A percentile compares a stretch with the other conserved stretches of the same genome.
Evolutionary conservation across 2,329 filamentous ascomycete genomes (phyloP).

Genomic region (Alternaria tenuissima): DNA sequence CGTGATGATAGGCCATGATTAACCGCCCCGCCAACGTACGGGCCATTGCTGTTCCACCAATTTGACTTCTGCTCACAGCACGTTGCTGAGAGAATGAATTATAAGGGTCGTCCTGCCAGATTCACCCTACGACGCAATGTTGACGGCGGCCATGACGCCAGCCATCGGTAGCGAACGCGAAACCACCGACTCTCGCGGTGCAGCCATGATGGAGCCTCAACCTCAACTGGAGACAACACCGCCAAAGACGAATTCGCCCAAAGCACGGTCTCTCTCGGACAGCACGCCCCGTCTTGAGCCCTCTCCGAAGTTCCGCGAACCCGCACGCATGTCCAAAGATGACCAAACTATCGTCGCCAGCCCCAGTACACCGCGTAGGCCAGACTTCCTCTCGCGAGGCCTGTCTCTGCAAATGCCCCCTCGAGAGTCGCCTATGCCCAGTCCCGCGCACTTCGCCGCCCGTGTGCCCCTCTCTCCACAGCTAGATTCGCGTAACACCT

Average conservation of each 20-base stretch:
- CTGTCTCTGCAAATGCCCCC: constrained; percentile 76
- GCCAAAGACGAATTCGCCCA: constrained; percentile 48
- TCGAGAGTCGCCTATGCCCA: constrained; percentile 56
- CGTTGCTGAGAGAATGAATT: constrained; percentile 36
- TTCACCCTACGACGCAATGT: constrained; percentile 28
- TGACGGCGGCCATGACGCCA: constrained; percentile 33
- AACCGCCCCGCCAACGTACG: constrained; percentile 35
- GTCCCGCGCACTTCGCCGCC: constrained; percentile 62
- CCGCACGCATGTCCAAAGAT: constrained; percentile 53
- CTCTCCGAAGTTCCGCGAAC: constrained; percentile 56
- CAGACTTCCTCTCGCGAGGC: constrained; percentile 68
- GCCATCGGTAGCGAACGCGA: constrained; percentile 25
- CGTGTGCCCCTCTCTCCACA: constrained; percentile 81
- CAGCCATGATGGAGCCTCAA: constrained; percentile 16
- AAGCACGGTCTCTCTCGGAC: constrained; percentile 57
- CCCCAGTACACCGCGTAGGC: constrained; percentile 72
- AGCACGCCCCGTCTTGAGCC: constrained; percentile 55
- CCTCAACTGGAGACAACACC: constrained; percentile 39
- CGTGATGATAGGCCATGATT: constrained; percentile 29
- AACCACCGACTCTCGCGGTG: constrained; percentile 29
- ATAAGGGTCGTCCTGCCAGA: constrained; percentile 12
- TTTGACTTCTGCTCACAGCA: constrained; percentile 15
- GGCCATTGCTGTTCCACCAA: constrained; percentile 7
- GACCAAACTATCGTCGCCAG: constrained; percentile 53
- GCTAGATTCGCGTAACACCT: constrained; percentile 82